phyloP scores from a whole-genome alignment of 2,329 filamentous ascomycete species.

The Alternaria sp. region DNA sequence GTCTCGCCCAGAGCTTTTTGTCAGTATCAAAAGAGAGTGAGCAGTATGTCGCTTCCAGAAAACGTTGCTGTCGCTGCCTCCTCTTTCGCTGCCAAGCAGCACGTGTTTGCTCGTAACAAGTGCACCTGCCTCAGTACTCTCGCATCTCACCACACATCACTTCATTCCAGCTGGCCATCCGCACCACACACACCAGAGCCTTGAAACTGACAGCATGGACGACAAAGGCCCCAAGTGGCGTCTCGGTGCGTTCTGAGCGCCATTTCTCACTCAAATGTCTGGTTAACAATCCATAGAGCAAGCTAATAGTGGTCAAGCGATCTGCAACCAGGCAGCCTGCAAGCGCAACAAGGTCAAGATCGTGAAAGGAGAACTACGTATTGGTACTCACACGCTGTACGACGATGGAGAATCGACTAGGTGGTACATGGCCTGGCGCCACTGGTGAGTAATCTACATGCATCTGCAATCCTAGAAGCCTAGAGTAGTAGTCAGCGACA shows the following conservation, averaged over 20 bases:
- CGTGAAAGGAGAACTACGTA: slow-evolving; percentile 77
- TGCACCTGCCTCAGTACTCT: background rate
- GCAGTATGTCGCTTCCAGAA: too few species aligned
- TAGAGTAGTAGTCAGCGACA: too few species aligned
- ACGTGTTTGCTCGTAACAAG: background rate
- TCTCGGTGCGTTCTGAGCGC: slow-evolving; percentile 10
- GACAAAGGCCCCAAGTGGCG: slow-evolving; percentile 26
- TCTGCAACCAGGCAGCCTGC: slow-evolving; percentile 75
- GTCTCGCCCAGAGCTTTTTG: background rate
- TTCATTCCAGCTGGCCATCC: too few species aligned
- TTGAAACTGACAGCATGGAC: background rate
- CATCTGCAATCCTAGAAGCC: background rate
- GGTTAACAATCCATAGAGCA: slow-evolving; percentile 18
- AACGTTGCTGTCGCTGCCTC: background rate
- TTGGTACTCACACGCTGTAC: slow-evolving; percentile 71
- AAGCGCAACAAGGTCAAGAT: slow-evolving; percentile 69
- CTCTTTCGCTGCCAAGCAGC: slow-evolving; percentile 6
- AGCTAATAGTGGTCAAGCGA: slow-evolving; percentile 9
- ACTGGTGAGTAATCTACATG: slow-evolving; percentile 71
- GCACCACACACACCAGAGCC: background rate
- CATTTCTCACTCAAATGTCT: background rate
- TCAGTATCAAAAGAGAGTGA: background rate
- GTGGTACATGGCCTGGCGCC: slow-evolving; percentile 73
- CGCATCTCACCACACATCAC: background rate
- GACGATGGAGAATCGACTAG: slow-evolving; percentile 64